Evolutionary conservation across 164 flowering plant genomes (phyloP), one percentile per base, ranked within the genome.

Genomic region (Annona cherimola): DNA sequence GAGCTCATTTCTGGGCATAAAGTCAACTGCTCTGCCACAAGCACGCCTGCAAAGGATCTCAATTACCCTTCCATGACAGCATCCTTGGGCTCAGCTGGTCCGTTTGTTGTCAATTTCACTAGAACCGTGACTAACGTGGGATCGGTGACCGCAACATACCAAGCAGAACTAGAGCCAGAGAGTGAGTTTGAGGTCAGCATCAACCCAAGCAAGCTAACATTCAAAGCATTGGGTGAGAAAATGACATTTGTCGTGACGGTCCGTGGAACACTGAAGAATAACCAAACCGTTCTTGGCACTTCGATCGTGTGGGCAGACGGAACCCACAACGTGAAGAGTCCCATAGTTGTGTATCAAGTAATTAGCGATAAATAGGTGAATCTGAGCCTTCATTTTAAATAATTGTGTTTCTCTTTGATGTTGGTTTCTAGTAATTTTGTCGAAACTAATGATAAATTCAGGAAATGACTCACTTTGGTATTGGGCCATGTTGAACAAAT

Each of bases 121-220:
- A 76, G 96, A 67, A 85, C 84, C 0, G 90, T 89, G 42, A 91
- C 93, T 2, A 89, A 90, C 61, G 96, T 89, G 42, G 93, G 90
- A 0, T 71, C 86, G 4, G 63, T 84, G 1, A 62, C 19, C 0
- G 84, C 88, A 5, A 80, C 82, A 26, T 87, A 86, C 70, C 71
- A 70, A 54, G 88, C 85, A 1, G 67, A 6, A 0, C 69, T 84
- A 35, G 43, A 3, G 0, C 74, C 76, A 2, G 80, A 83, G 0
- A 2, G 70, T 9, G 84, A 79, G 35, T 55, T 87, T 40, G 68
- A n/a, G 4, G 75, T 89, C n/a, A 9, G 40, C 46, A 88, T 85
- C 4, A 46, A 63, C 3, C 93, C 93, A 0, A 69, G 42, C 6
- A 45, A 45, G 0, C 77, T 87, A 4, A 61, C 80, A 3, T 90